Evolutionary conservation across 768 basidiomycete genomes (phyloP), one percentile per base, ranked within the genome.

Genomic region (Panellus pusillus): DNA sequence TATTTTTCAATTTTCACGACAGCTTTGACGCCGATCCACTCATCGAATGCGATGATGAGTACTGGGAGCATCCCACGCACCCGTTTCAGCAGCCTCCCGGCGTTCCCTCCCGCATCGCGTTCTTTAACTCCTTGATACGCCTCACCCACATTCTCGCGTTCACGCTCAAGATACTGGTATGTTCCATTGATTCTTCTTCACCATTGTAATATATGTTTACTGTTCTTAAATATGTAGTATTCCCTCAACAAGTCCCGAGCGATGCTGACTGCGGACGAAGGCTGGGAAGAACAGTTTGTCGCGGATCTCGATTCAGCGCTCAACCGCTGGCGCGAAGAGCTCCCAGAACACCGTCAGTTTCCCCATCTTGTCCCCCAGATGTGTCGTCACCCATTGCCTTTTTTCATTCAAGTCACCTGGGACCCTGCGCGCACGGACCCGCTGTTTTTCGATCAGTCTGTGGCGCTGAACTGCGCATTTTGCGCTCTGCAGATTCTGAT

Each of bases 261-360:
- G 6, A 66, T 81, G 8, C 68, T 80, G 28, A 78, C 75, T 44
- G 70, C 72, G 15, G 73, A 82, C 2, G 53, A 72, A 54, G 55
- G 81, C 51, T 89, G 83, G 68, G 83, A 86, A 50, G 79, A 86
- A 54, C 77, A 79, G 41, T 75, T 83, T 17, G 82, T 91, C 4
- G 79, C 83, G 9, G 86, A 89, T 51, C 72, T 92, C 6, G 89
- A 91, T 69, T 86, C 86, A 4, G 80, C 82, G 3, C 70, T 92
- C 61, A 91, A 91, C 61, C 76, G 79, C 18, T 92, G 90, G 90
- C 78, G 85, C 50, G 84, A 50, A 1, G 29, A 42, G 35, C 17
- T 50, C 9, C 49, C 49, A 43, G 49, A 74, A 27, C 82, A 84
- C 62, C 63, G 75, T 73, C 46, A 82, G 59, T 66, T 75, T 71